These are phyloP conservation scores for Adansonia grandidieri DNA, from an alignment of 441 rosid genomes.

Conservation along the genomic window DNA sequence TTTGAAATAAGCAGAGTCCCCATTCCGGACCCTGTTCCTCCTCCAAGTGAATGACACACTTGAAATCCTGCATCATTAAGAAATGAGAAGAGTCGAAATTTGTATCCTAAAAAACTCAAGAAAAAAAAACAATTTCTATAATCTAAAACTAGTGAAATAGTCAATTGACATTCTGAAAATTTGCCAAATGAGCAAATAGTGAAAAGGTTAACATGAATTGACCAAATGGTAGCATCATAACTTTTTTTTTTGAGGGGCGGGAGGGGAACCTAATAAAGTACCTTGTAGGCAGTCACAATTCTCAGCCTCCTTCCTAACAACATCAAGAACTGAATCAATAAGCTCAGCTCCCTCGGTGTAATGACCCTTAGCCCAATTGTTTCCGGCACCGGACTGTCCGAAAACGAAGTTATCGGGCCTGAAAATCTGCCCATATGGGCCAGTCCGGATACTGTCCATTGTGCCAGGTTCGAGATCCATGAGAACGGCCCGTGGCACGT, in stretches of 20 bases:
- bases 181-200: background rate
- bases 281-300: too few relatives aligned
- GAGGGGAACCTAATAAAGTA: too few relatives aligned
- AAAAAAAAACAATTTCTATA: too few relatives aligned
- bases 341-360: too few relatives aligned
- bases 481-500: conserved; percentile 38
- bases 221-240: too few relatives aligned
- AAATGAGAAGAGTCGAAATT: too few relatives aligned
- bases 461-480: conserved; percentile 46
- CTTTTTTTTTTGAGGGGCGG: too few relatives aligned
- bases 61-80: conserved; percentile 9
- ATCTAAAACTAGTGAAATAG: background rate
- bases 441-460: conserved; percentile 34
- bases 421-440: conserved; percentile 14
- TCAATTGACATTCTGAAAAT: background rate
- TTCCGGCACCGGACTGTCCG: too few relatives aligned
- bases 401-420: too few relatives aligned
- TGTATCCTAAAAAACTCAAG: background rate
- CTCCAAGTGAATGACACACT: conserved; percentile 18
- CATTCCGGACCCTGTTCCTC: conserved; percentile 22
- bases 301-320: too few relatives aligned
- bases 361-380: too few relatives aligned
- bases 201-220: background rate
- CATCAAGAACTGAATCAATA: too few relatives aligned
- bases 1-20: conserved; percentile 22